Percentiles rank a stretch among this genome's conserved stretches.
Conservation (phyloP, 352 stramenopile genomes). For the Discostella stelligera region DNA sequence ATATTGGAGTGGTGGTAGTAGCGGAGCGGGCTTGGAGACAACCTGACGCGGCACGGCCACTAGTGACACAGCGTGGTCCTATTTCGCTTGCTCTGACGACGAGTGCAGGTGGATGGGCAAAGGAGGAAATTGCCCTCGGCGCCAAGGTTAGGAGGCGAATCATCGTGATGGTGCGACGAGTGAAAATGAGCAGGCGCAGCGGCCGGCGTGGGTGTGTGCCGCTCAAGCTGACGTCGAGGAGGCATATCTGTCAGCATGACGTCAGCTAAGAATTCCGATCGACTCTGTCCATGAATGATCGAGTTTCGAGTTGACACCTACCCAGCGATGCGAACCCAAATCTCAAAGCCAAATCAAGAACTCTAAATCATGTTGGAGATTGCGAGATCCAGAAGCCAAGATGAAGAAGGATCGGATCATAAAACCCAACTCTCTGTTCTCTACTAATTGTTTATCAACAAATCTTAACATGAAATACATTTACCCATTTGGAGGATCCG, state of each 20-base stretch:
- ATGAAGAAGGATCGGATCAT: background rate
- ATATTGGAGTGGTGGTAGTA: conserved; percentile 23
- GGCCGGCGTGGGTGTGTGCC: too few species aligned
- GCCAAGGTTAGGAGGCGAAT: conserved; percentile 15
- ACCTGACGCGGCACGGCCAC: conserved; percentile 16
- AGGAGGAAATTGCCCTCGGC: conserved; percentile 14
- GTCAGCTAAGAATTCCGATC: too few species aligned
- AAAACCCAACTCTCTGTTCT: background rate
- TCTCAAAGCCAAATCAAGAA: background rate
- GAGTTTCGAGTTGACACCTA: background rate
- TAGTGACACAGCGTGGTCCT: conserved; percentile 19
- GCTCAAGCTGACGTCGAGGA: background rate
- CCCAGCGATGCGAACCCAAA: background rate
- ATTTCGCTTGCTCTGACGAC: conserved; percentile 4
- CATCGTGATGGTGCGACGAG: too few species aligned
- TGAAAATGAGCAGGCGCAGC: too few species aligned
- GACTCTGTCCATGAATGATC: too few species aligned
- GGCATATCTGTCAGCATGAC: background rate
- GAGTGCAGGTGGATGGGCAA: background rate
- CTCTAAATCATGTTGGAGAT: background rate
- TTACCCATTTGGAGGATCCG: conserved; percentile 70
- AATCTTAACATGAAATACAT: conserved; percentile 45
- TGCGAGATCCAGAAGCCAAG: background rate
- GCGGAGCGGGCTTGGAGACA: conserved; percentile 18
- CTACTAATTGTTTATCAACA: background rate